Evolutionary conservation across 2,329 filamentous ascomycete genomes (phyloP), one percentile per base, ranked within the genome.

Genomic region (Fusarium sp.): DNA sequence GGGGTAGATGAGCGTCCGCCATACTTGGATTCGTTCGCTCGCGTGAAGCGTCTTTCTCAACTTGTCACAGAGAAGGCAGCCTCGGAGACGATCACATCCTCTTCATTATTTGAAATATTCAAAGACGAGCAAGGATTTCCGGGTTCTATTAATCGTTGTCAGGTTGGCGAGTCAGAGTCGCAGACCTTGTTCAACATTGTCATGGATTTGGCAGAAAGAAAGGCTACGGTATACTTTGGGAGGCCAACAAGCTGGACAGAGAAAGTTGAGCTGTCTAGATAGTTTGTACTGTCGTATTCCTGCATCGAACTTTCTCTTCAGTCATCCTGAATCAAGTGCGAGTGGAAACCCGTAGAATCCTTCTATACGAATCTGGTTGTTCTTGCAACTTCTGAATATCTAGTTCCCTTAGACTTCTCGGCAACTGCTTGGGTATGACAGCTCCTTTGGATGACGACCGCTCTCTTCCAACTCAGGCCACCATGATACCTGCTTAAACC

Each of bases 171-270:
- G 0, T 66, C 62, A 0, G 72, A 70, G 1, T 62, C 66, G 0
- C 57, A 74, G 10, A 77, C 76, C 2, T 31, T 77, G 0, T 77
- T 77, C 8, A 77, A 69, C 2, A 75, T 77, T 1, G 69, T 76
- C 16, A 76, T 77, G 64, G 62, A 77, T 7, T 16, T 73, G 5
- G 52, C 60, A 0, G 63, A 60, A 1, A 45, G 35, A 22, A 69
- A 37, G 13, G 74, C 71, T 1, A 24, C 50, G 1, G 65, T 77
- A 0, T 59, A 56, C 0, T n/a, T 75, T 52, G 74, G 67, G 1
- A 65, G 70, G 5, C 75, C 74, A 2, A 74, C 75, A 2, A 31
- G 22, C 3, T 75, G 45, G 47, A 62, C 45, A 3, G 50, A 75
- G 40, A 63, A 45, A 5, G 34, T 71, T 16, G 57, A 73, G 7